phyloP scores from a whole-genome alignment of 495 filamentous ascomycete genomes.

The Thermochaetoides thermophila region DNA sequence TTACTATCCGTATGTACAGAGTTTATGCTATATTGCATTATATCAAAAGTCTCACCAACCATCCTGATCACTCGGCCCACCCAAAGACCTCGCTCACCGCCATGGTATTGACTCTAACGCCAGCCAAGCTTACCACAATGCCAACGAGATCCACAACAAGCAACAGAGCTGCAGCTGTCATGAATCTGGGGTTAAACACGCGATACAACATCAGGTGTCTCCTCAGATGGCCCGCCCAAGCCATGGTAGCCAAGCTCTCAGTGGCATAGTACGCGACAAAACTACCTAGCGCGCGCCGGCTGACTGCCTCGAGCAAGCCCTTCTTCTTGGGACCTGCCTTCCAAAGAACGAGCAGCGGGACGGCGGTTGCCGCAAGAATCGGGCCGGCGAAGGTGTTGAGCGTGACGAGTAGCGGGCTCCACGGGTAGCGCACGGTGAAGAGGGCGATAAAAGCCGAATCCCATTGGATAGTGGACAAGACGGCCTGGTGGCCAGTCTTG shows the following conservation, averaged over 20 bases:
- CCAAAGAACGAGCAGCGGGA: constrained; percentile 78
- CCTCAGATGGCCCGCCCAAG: constrained; percentile 74
- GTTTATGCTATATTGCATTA: no score
- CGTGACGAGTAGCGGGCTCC: constrained; percentile 64
- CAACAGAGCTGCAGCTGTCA: constrained; percentile 62
- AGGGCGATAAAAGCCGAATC: constrained; percentile 90
- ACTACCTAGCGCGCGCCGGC: constrained; percentile 50
- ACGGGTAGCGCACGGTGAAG: constrained; percentile 71
- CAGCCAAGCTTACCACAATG: constrained; percentile 50
- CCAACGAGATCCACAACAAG: constrained; percentile 63
- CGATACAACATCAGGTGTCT: constrained; percentile 94
- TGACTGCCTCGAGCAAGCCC: constrained; percentile 51
- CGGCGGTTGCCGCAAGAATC: constrained; percentile 60
- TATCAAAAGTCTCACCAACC: neutral
- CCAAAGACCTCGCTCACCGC: constrained; percentile 86
- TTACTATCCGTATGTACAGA: no score
- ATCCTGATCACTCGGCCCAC: constrained; percentile 34
- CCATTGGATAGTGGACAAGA: constrained; percentile 83
- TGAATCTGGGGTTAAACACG: constrained; percentile 83
- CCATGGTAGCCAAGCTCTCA: constrained; percentile 66
- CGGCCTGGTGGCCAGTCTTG: constrained; percentile 94
- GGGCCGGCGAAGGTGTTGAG: constrained; percentile 84
- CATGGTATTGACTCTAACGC: constrained; percentile 53
- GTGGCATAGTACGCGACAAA: constrained; percentile 70
- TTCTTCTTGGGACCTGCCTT: constrained; percentile 47